A percentile compares a stretch with the other conserved stretches of the same genome.
phyloP scores from a whole-genome alignment of 2,329 filamentous ascomycete species.

The Mycogone perniciosa region DNA sequence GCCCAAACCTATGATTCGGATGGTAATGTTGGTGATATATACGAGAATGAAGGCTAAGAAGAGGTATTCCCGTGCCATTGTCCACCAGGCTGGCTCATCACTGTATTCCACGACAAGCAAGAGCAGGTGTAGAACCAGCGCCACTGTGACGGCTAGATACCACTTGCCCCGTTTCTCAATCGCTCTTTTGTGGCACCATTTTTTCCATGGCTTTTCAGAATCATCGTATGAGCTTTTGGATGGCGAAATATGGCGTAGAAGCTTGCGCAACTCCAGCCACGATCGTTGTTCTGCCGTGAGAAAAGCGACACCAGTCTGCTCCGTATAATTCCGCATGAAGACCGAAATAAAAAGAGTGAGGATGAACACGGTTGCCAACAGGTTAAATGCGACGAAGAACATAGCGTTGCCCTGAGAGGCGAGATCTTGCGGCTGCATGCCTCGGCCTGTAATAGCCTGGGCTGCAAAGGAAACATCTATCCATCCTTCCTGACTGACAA shows the following conservation, averaged over 20 bases:
- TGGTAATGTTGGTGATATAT: slow-evolving; percentile 74
- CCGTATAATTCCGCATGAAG: slow-evolving; percentile 99
- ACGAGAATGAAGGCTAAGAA: slow-evolving; percentile 78
- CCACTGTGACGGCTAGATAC: slow-evolving; percentile 73
- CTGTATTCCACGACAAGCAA: slow-evolving; percentile 83
- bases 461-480: slow-evolving; percentile 82
- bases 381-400: slow-evolving; percentile 95
- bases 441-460: slow-evolving; percentile 72
- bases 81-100: slow-evolving; percentile 66
- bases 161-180: slow-evolving; percentile 91
- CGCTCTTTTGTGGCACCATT: slow-evolving; percentile 91
- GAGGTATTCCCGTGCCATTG: slow-evolving; percentile 60
- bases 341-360: slow-evolving; percentile 97
- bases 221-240: slow-evolving; percentile 85
- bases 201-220: slow-evolving; percentile 70
- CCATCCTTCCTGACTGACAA: slow-evolving; percentile 98
- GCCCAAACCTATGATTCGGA: slow-evolving; percentile 81
- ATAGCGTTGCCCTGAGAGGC: slow-evolving; percentile 76
- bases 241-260: slow-evolving; percentile 85
- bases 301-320: slow-evolving; percentile 95
- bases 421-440: slow-evolving; percentile 64
- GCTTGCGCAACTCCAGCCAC: slow-evolving; percentile 90
- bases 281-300: slow-evolving; percentile 92
- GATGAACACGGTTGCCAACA: slow-evolving; percentile 92
- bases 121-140: slow-evolving; percentile 76